Conservation (phyloP, 1,284 basidiomycete genomes). For the Sanghuangporus baumii region DNA sequence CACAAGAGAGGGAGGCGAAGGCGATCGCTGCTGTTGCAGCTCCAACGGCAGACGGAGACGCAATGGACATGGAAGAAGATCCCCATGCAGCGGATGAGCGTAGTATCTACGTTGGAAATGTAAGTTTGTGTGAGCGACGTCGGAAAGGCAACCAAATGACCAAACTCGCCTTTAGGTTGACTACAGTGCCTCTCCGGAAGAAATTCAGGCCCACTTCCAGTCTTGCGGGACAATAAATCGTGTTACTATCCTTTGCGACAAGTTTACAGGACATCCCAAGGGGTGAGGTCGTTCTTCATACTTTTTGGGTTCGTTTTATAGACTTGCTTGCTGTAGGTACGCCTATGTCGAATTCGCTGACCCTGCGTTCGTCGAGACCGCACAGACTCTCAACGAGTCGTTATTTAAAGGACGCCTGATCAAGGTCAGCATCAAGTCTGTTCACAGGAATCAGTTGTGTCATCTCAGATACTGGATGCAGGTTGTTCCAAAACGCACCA, state of each 20-base stretch:
- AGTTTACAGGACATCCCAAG: constrained; percentile 99
- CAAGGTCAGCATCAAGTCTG: constrained; percentile 52
- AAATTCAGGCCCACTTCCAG: constrained; percentile 97
- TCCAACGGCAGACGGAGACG: constrained; percentile 21
- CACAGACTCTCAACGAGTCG: constrained; percentile 93
- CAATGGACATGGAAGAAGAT: constrained; percentile 73
- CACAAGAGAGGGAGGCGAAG: constrained; percentile 37
- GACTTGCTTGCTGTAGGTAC: constrained; percentile 50
- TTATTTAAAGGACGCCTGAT: constrained; percentile 91
- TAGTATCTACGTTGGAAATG: constrained; percentile 97
- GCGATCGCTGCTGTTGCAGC: constrained; percentile 35
- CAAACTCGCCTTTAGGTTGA: constrained; percentile 66
- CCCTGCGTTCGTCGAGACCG: constrained; percentile 88
- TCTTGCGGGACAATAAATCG: constrained; percentile 98
- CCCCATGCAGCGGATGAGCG: constrained; percentile 76
- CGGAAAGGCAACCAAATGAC: neutral
- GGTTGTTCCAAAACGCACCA: constrained; percentile 92
- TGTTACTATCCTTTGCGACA: constrained; percentile 98
- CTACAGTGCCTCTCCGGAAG: constrained; percentile 96
- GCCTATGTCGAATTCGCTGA: constrained; percentile 99
- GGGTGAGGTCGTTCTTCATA: constrained; percentile 54
- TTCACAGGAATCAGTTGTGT: constrained; percentile 5
- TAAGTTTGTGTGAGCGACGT: constrained; percentile 38
- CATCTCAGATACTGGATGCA: constrained; percentile 26
- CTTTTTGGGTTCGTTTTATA: neutral